Conservation (phyloP, 1,284 basidiomycete genomes). For the Tremellales sp. region DNA sequence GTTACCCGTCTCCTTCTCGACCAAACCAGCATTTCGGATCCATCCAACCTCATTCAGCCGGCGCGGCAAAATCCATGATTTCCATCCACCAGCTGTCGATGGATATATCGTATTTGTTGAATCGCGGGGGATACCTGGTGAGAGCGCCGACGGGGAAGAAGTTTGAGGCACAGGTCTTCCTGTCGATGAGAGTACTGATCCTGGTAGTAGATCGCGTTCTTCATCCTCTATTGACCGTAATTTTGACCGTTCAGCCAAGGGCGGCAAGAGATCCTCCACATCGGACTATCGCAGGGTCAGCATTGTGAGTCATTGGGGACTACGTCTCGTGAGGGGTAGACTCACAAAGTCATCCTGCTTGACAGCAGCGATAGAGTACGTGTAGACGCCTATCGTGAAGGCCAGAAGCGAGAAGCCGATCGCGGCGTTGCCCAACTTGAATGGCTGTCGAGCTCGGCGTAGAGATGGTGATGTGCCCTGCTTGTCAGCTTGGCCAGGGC, state of each 20-base stretch:
- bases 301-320: not conserved
- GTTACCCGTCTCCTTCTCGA: conserved; percentile 16
- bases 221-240: conserved; percentile 48
- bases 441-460: conserved; percentile 79
- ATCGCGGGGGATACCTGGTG: not conserved
- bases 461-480: conserved; percentile 82
- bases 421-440: conserved; percentile 69
- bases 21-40: conserved; percentile 21
- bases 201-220: conserved; percentile 20
- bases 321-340: conserved; percentile 1
- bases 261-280: conserved; percentile 46
- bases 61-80: conserved; percentile 15
- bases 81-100: not conserved
- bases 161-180: not conserved
- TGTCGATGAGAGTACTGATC: not conserved
- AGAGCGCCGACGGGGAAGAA: not conserved
- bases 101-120: not conserved
- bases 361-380: conserved; percentile 88
- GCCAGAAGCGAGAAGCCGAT: conserved; percentile 68
- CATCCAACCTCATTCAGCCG: conserved; percentile 35
- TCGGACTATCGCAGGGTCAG: conserved; percentile 32
- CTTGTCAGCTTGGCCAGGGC: not conserved
- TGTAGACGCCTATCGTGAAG: conserved; percentile 81
- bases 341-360: conserved; percentile 81
- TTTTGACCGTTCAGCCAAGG: conserved; percentile 35